Base-by-base conservation (phyloP, 208 protist species). In the Crithidia fasciculata region DNA sequence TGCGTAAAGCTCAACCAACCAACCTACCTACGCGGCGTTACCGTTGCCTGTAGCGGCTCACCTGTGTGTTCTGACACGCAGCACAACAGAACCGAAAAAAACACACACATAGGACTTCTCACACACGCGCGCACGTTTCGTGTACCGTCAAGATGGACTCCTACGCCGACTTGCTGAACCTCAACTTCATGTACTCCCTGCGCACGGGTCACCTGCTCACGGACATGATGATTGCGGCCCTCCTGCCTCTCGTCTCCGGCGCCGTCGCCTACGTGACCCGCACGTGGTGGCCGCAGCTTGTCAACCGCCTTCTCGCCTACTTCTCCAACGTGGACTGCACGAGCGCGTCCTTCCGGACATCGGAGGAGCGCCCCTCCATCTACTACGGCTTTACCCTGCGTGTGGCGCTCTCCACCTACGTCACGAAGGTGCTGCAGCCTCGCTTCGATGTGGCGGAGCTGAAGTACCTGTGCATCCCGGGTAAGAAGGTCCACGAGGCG, bases 111-210 rank as follows among this genome's bases (percentile, higher is more conserved):
- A 28, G 28, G 28, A 28, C 28, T 28, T 28, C 1, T 49, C 45
- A 49, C 7, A 8, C 9, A 13, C 45, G 9, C 58, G 5, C 56
- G 52, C 37, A 57, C 69, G n/a, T 52, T 28, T 28, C 52, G 56
- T 6, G 41, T 9, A 3, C 45, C 19, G 18, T 28, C 44, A 74
- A 82, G 39, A 96, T 96, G 92, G 89, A 96, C 78, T 80, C 84
- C 49, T 94, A 93, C 53, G 75, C 81, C 52, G 83, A 89, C 18
- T 66, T 96, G 39, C 77, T 96, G 75, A 96, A 94, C 58, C 83
- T 95, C 40, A 95, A 95, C 69, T 92, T 96, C 57, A 96, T 96
- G 92, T 80, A 86, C 67, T 87, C 89, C 55, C 82, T 94, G 74
- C 74, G 90, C 53, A 96, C 92, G 52, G 92, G 89, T n/a, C 90